A percentile compares a stretch with the other conserved stretches of the same genome.
These are phyloP conservation scores for Globisporangium camurandrum DNA, from an alignment of 352 stramenopile genomes.

Conservation along the genomic window DNA sequence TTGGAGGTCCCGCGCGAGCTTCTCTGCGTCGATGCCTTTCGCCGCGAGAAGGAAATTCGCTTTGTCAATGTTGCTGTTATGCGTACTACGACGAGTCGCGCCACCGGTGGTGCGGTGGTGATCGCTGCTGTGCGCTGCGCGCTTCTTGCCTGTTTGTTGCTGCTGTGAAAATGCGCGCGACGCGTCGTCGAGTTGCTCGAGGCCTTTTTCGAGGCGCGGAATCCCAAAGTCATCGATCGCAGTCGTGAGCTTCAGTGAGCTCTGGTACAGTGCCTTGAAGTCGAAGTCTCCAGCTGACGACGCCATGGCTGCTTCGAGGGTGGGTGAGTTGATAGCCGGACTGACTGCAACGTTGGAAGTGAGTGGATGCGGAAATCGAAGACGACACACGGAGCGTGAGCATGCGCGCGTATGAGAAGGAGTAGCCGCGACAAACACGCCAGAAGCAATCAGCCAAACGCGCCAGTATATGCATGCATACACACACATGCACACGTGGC, in stretches of 20 bases:
- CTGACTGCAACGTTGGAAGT: background rate
- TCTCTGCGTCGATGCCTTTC: slow-evolving; percentile 83
- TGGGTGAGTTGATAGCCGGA: background rate
- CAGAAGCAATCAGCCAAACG: no score
- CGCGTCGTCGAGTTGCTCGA: slow-evolving; percentile 76
- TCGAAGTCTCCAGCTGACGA: slow-evolving; percentile 52
- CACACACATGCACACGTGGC: background rate
- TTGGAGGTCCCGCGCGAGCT: slow-evolving; percentile 77
- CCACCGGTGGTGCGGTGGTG: slow-evolving; percentile 8
- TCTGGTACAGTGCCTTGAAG: slow-evolving; percentile 84
- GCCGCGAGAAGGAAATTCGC: slow-evolving; percentile 79
- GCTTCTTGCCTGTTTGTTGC: slow-evolving; percentile 47
- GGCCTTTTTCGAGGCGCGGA: slow-evolving; percentile 64
- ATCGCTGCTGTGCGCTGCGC: slow-evolving; percentile 15
- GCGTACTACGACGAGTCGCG: slow-evolving; percentile 8
- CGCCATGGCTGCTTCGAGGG: slow-evolving; percentile 11
- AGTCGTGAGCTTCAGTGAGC: slow-evolving; percentile 80
- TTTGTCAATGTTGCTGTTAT: slow-evolving; percentile 40
- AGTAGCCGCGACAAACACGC: no score
- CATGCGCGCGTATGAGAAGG: background rate
- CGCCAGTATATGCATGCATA: background rate
- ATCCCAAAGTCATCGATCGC: slow-evolving; percentile 67
- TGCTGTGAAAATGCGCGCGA: slow-evolving; percentile 43
- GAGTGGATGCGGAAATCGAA: background rate
- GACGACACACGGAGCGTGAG: background rate